Base-by-base conservation (phyloP, 352 stramenopile species). In the Thalassiosira exigua region DNA sequence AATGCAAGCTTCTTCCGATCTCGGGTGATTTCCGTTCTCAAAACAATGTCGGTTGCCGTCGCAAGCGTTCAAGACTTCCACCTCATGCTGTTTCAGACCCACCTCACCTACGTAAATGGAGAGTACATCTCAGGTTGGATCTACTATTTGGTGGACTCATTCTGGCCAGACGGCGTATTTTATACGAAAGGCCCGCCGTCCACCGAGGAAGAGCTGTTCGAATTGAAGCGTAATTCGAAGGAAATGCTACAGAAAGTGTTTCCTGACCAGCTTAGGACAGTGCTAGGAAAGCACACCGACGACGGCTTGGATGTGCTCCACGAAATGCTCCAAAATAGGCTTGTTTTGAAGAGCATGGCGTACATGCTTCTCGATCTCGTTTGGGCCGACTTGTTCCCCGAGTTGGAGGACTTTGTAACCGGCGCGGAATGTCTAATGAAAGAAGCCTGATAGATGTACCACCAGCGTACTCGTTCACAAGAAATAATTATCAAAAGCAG, bases 271-370 rank as follows among this genome's bases (percentile, higher is more conserved):
- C 65, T 94, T 42, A 73, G 72, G 48, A 82, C 78, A 46, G 78
- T 94, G n/a, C 58, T 94, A 27, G 88, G 90, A 44, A 84, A 86
- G 57, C 87, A 93, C 29, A 90, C 81, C 9, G 58, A 84, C 12
- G 85, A 93, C 72, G 90, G 90, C 2, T 74, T 93, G 27, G 80
- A 91, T 21, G 86, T 93, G 54, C 58, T 93, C 12, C 87, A 92
- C 44, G 90, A 94, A 68, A 92, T 94, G 86, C 69, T 93, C n/a
- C 88, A 94, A 67, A 94, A 94, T 68, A 70, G 81, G 52, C 24
- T 93, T 14, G 86, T 94, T 1, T 78, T 93, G 46, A 91, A 91
- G 67, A 93, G 88, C 61, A 87, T 94, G 61, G 79, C 75, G 17
- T 90, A 89, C 39, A 88, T 90, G 80, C 44, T 94, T 9, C 48